Evolutionary conservation across 345 rosid genomes (phyloP).

Genomic region (thale cress (Arabidopsis thaliana)): TAIR10.1 NC_003071.7:17312501-17313000

Average conservation of each 20-base stretch:
- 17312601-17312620: slow-evolving; percentile 51
- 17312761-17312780: slow-evolving; percentile 5
- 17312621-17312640: slow-evolving; percentile 45
- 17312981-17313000: slow-evolving; percentile 12
- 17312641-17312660: slow-evolving; percentile 36
- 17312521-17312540: slow-evolving; percentile 37
- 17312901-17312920: slow-evolving; percentile 63
- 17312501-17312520: slow-evolving; percentile 45
- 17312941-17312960: slow-evolving; percentile 25
- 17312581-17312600: slow-evolving; percentile 40
- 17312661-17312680: slow-evolving; percentile 40
- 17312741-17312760: slow-evolving; percentile 14
- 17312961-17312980: slow-evolving; percentile 41
- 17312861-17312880: slow-evolving; percentile 35
- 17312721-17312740: neutral
- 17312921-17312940: slow-evolving; percentile 47
- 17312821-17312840: slow-evolving; percentile 21
- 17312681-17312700: slow-evolving; percentile 37
- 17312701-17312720: neutral
- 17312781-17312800: slow-evolving; percentile 14
- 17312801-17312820: slow-evolving; percentile 13
- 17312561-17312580: slow-evolving; percentile 34
- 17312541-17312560: slow-evolving; percentile 25
- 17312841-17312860: slow-evolving; percentile 33
- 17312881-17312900: slow-evolving; percentile 46